Evolutionary conservation across 148 eudicot species (phyloP), one percentile per base, ranked within the genome.

Genomic region (Silene conica): DNA sequence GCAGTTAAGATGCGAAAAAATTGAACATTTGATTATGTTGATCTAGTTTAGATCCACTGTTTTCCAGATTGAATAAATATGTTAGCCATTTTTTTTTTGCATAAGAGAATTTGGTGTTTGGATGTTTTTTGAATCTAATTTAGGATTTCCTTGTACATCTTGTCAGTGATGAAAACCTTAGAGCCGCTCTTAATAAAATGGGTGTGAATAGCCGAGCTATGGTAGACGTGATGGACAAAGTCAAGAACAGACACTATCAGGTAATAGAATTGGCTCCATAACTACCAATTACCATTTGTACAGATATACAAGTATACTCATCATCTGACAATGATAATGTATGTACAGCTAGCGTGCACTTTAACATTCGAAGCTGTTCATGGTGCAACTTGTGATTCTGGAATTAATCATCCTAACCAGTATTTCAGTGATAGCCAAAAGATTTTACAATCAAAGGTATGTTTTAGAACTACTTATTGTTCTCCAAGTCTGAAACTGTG

Each of bases 281-380:
- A 16, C 18, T 15, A 6, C 8, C 19, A 23, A 16, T 9, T 15
- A 6, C 8, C 19, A 6, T 3, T 16, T 69, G 43, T 71, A 66
- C 63, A 12, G 50, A 16, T 41, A 56, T 48, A 28, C 15, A 18
- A 26, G n/a, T 31, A 5, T 12, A 18, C 66, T 31, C 56, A 20
- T 66, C 14, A 41, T 73, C 54, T 73, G 26, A 71, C 54, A 61
- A 52, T 70, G 34, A 31, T 52, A 45, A 18, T 65, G 10, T 79
- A 74, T 70, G 15, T 81, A 83, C 92, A 92, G 93, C 82, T 94
- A 82, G 95, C 98, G 15, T 94, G 98, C 82, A 94, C 98, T 22
- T 88, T 92, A 82, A 89, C 95, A 58, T 94, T 92, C 81, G 97
- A 94, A 87, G 92, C 93, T 77, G 81, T 94, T 76, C 90, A 89